Conservation (phyloP, 1,284 basidiomycete genomes). For the Apiotrichum gamsii region DNA sequence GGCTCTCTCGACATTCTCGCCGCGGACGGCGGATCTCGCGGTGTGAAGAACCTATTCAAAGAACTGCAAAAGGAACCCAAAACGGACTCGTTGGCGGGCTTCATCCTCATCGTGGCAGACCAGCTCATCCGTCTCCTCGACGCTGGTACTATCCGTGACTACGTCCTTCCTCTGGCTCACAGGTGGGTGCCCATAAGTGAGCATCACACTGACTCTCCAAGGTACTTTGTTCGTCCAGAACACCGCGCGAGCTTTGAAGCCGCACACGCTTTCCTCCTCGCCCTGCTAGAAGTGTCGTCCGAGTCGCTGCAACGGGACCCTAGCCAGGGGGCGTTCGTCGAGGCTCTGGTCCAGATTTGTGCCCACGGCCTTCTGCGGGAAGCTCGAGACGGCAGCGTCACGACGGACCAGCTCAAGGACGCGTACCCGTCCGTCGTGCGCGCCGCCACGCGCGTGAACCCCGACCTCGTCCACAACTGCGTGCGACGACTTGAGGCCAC, state of each 20-base stretch:
- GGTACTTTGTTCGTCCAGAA: constrained; percentile 21
- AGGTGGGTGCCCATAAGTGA: constrained; percentile 18
- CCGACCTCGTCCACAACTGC: constrained; percentile 8
- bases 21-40: constrained; percentile 9
- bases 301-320: constrained; percentile 2
- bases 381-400: constrained; percentile 17
- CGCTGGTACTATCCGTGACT: constrained; percentile 12
- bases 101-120: constrained; percentile 25
- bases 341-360: constrained; percentile 22
- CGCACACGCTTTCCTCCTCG: constrained; percentile 30
- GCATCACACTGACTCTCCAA: constrained; percentile 10
- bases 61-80: background rate
- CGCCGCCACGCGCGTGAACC: constrained; percentile 15
- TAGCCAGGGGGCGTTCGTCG: constrained; percentile 22
- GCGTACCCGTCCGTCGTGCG: constrained; percentile 24
- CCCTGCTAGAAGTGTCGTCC: constrained; percentile 20
- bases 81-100: constrained; percentile 16
- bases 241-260: constrained; percentile 31
- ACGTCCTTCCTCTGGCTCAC: constrained; percentile 22
- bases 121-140: constrained; percentile 27
- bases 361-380: constrained; percentile 23
- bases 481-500: constrained; percentile 3
- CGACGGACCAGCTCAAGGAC: constrained; percentile 25
- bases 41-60: constrained; percentile 3
- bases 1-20: constrained; percentile 31